Evolutionary conservation across 1,284 basidiomycete species (phyloP), one percentile per base, ranked within the genome.

Genomic region (Boletus chippewaensis): DNA sequence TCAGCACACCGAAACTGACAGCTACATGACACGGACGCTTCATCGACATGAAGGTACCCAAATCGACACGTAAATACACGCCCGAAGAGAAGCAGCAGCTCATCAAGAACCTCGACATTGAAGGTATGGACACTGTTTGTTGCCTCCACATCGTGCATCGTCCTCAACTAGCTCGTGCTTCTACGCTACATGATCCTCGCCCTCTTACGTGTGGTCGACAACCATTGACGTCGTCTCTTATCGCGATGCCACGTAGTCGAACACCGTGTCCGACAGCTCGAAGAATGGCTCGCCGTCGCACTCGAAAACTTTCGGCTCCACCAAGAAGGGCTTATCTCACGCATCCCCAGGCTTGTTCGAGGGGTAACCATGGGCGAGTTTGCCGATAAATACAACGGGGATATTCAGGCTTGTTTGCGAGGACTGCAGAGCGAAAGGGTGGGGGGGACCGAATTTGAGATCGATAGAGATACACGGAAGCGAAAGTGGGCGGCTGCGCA

Each of bases 361-460:
- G 70, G 69, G 29, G 79, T 89, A 62, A 80, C 81, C 13, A 80
- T 91, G 75, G 77, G 77, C 46, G 86, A 89, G 44, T 88, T 91
- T 65, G 78, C 76, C 24, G 80, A 81, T 49, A 87, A 85, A 61
- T 89, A 89, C 65, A 74, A 82, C 46, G 87, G 84, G 2, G 80
- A 87, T 59, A 72, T 87, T 18, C 80, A 86, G 58, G 77, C 76
- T 11, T 84, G 82, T 40, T 67, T 87, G 51, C 75, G 79, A 55
- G 84, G 79, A 10, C 67, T 81, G 47, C 83, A 83, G 67, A 80
- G 75, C 60, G 80, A 82, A 50, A 71, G 71, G 49, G 65, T 81
- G 47, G 72, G 71, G 11, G 73, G 70, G 32, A 70, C 71, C 6
- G 76, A 75, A 56, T 72, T 77, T 15, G 80, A 81, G 52, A 79